These are phyloP conservation scores for Delphinella strobiligena DNA, from an alignment of 2,329 filamentous ascomycete genomes.

Conservation along the genomic window DNA sequence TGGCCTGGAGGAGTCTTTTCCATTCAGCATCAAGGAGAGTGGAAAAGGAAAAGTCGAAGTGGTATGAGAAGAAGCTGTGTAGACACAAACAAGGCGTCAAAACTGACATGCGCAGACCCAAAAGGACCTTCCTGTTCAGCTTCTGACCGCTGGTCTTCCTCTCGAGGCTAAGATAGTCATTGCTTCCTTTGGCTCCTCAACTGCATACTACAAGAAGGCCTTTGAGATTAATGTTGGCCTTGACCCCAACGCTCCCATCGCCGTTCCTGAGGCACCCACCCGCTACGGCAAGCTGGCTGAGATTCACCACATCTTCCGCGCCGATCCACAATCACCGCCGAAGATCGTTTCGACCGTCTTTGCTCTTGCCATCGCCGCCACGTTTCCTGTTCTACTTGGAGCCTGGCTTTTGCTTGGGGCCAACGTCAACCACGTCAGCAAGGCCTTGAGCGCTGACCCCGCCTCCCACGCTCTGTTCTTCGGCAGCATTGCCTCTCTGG, in stretches of 20 bases:
- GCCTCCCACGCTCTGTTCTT: conserved; percentile 76
- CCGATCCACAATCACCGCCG: conserved; percentile 68
- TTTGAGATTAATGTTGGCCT: conserved; percentile 61
- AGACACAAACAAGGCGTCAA: neutral
- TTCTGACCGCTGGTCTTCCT: conserved; percentile 55
- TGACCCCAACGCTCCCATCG: conserved; percentile 49
- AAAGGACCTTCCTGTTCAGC: conserved; percentile 77
- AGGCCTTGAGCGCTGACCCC: conserved; percentile 65
- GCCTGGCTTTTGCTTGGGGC: conserved; percentile 70
- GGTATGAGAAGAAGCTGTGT: conserved; percentile 38
- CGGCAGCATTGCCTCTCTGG: conserved; percentile 74
- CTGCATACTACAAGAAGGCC: conserved; percentile 53
- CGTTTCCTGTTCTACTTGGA: conserved; percentile 61
- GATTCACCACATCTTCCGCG: conserved; percentile 83
- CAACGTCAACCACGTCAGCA: conserved; percentile 66
- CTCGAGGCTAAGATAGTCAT: conserved; percentile 74
- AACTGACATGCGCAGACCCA: conserved; percentile 48
- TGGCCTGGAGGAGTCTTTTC: conserved; percentile 77
- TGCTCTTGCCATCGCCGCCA: conserved; percentile 56
- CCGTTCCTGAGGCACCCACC: conserved; percentile 53
- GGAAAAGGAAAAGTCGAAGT: conserved; percentile 79
- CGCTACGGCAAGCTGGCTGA: conserved; percentile 75
- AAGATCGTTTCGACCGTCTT: conserved; percentile 71
- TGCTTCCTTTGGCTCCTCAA: conserved; percentile 69
- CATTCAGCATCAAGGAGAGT: conserved; percentile 70